phyloP scores from a whole-genome alignment of 345 rosid genomes.

The Pelargonium nanum region DNA sequence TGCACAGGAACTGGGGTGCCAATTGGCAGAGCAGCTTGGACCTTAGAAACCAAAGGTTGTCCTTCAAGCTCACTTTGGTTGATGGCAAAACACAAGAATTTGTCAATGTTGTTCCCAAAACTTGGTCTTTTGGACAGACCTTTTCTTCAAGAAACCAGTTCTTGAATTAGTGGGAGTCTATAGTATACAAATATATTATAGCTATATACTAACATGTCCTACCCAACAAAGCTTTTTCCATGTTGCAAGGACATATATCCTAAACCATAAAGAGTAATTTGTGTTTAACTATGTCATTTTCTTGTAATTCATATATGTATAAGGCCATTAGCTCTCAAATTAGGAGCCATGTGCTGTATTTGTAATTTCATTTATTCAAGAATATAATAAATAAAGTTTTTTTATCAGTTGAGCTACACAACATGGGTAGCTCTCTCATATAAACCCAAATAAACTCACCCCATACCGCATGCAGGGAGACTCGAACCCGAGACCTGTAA shows the following conservation, averaged over 20 bases:
- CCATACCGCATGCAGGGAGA: too few species aligned
- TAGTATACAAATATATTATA: neutral
- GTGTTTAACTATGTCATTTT: too few species aligned
- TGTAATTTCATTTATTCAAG: neutral
- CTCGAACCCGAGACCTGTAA: too few species aligned
- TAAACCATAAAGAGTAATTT: too few species aligned
- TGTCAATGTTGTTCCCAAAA: constrained; percentile 46
- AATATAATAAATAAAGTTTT: too few species aligned
- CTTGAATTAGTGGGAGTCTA: neutral
- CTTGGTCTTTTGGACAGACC: constrained; percentile 74
- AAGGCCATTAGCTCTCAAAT: too few species aligned
- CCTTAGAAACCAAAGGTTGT: constrained; percentile 41
- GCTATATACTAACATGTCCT: neutral
- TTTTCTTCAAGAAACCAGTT: constrained; percentile 55
- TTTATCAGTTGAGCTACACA: too few species aligned
- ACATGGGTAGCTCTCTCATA: too few species aligned
- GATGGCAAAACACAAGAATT: constrained; percentile 41
- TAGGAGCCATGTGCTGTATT: neutral
- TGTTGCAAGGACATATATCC: neutral
- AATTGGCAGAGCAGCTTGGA: constrained; percentile 64
- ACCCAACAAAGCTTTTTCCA: neutral
- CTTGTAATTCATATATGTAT: too few species aligned
- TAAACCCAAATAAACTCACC: too few species aligned
- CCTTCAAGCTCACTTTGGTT: constrained; percentile 48
- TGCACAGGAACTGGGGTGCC: constrained; percentile 71